Conservation (phyloP, 2,329 filamentous ascomycete species). For the Exophiala bonariae region DNA sequence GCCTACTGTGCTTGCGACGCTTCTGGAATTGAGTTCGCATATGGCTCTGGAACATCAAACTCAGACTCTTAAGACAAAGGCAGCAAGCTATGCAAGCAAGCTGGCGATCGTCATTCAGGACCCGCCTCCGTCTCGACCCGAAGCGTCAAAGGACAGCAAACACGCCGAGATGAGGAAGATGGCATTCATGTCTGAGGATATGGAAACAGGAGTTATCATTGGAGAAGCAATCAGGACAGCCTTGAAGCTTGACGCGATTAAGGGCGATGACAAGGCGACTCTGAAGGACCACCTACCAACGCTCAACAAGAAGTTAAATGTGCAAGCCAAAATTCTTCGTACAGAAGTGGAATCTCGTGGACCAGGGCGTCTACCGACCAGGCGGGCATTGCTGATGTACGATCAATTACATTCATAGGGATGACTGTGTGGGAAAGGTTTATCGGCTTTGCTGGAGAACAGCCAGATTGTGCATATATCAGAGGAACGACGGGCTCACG, state of each 20-base stretch:
- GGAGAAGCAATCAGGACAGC: constrained; percentile 44
- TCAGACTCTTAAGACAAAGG: not conserved
- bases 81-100: not conserved
- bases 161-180: constrained; percentile 2
- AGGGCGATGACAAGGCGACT: too few relatives aligned
- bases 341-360: too few relatives aligned
- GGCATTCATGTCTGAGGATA: not conserved
- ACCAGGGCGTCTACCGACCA: constrained; percentile 37
- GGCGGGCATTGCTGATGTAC: constrained; percentile 21
- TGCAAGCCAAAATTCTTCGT: too few relatives aligned
- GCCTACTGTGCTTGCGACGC: not conserved
- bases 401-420: constrained; percentile 11
- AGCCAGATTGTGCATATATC: too few relatives aligned
- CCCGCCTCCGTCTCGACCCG: constrained; percentile 17
- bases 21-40: not conserved
- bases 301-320: too few relatives aligned
- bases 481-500: too few relatives aligned
- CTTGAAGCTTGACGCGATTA: constrained; percentile 25
- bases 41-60: not conserved
- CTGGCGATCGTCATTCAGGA: not conserved
- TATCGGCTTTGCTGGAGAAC: not conserved
- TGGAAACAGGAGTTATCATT: constrained; percentile 38
- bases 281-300: too few relatives aligned
- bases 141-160: constrained; percentile 1
- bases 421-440: not conserved